Conservation (phyloP, 371 early-diverging fungal species). For the Mucor racemosus region DNA sequence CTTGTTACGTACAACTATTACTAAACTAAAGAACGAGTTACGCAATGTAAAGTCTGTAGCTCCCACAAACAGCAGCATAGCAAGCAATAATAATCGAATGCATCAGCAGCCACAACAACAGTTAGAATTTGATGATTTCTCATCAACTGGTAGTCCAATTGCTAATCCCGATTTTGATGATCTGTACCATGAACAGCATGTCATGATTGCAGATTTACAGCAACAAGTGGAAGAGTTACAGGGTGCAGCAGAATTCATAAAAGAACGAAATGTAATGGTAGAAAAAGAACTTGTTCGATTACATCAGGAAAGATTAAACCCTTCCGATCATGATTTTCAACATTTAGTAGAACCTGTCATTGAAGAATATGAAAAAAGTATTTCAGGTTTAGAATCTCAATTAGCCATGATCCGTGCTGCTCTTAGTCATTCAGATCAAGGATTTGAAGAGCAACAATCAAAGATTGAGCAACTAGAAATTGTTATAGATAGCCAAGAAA, state of each 20-base stretch:
- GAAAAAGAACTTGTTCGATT: conserved; percentile 37
- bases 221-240: conserved; percentile 47
- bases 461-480: conserved; percentile 41
- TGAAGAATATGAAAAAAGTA: conserved; percentile 71
- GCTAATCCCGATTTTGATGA: conserved; percentile 36
- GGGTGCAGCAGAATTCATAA: conserved; percentile 27
- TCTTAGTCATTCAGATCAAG: conserved; percentile 53
- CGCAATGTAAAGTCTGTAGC: conserved; percentile 36
- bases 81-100: conserved; percentile 1
- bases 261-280: conserved; percentile 35
- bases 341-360: conserved; percentile 73
- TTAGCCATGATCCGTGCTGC: conserved; percentile 62
- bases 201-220: conserved; percentile 43
- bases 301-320: conserved; percentile 17
- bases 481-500: conserved; percentile 41
- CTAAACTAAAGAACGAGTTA: conserved; percentile 62
- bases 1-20: conserved; percentile 57
- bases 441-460: conserved; percentile 56
- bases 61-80: conserved; percentile 1
- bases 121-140: conserved; percentile 19
- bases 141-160: conserved; percentile 14
- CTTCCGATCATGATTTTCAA: conserved; percentile 48
- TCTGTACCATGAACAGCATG: conserved; percentile 41
- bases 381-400: conserved; percentile 61
- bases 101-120: neutral